Evolutionary conservation across 2,329 filamentous ascomycete species (phyloP).

Genomic region (Neonectria faginata): DNA sequence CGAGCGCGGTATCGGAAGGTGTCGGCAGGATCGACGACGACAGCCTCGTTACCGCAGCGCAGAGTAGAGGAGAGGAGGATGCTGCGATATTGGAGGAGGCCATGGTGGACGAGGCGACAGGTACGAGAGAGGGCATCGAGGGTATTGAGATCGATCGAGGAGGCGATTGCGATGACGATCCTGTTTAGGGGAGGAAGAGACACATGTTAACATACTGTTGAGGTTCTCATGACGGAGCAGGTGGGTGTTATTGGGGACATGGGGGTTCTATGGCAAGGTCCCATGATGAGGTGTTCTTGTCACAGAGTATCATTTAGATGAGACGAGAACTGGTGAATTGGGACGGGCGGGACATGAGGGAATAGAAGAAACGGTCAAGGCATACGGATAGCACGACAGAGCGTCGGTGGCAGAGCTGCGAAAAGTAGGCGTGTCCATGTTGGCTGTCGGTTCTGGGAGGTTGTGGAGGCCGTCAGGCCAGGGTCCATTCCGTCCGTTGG

Average conservation of each 20-base stretch:
- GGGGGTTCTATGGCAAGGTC: constrained; percentile 10
- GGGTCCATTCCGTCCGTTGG: constrained; percentile 44
- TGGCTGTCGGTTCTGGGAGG: constrained; percentile 37
- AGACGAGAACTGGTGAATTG: background rate
- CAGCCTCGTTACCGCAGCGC: constrained; percentile 79
- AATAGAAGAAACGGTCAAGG: constrained; percentile 18
- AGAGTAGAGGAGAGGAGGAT: constrained; percentile 81
- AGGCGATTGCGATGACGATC: constrained; percentile 79
- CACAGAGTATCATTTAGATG: background rate
- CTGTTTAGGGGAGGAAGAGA: constrained; percentile 59
- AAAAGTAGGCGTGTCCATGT: constrained; percentile 43
- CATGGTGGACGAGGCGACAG: constrained; percentile 82
- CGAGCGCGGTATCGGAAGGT: constrained; percentile 68
- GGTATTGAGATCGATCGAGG: constrained; percentile 85
- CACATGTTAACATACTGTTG: constrained; percentile 26
- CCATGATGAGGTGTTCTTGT: constrained; percentile 31
- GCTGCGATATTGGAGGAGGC: constrained; percentile 81
- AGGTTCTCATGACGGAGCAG: constrained; percentile 29
- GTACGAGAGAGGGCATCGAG: constrained; percentile 85
- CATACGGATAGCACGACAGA: constrained; percentile 46
- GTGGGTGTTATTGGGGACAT: background rate
- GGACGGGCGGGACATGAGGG: background rate
- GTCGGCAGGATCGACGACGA: constrained; percentile 66
- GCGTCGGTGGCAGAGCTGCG: constrained; percentile 42
- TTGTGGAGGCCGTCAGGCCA: constrained; percentile 45